These are phyloP conservation scores for Scenedesmus sp. DNA, from an alignment of 163 green algal genomes.

Conservation along the genomic window DNA sequence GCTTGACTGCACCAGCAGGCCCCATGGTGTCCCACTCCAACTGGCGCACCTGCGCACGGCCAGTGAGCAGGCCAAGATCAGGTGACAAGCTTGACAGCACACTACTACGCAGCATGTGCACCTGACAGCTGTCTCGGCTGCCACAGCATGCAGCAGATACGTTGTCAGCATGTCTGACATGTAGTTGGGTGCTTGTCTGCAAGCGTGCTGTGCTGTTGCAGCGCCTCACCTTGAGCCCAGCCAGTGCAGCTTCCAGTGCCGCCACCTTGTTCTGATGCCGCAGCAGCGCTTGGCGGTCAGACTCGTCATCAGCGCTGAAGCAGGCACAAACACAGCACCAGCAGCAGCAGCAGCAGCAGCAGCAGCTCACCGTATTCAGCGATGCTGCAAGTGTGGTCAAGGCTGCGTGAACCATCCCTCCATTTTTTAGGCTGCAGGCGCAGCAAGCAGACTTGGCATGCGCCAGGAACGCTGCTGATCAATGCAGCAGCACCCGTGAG, in stretches of 20 bases:
- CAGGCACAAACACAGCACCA: too few species aligned
- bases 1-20: conserved; percentile 27
- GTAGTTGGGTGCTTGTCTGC: too few species aligned
- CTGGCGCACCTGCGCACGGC: conserved; percentile 38
- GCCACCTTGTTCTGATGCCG: conserved; percentile 35
- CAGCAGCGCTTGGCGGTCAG: conserved; percentile 26
- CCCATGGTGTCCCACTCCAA: conserved; percentile 48
- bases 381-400: background rate
- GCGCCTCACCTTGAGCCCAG: conserved; percentile 21
- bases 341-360: background rate
- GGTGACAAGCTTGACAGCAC: too few species aligned
- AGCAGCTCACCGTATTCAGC: background rate
- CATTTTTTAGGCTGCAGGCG: background rate
- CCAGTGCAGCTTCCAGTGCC: conserved; percentile 31
- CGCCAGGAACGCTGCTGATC: too few species aligned
- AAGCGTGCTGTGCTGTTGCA: too few species aligned
- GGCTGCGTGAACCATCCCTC: background rate
- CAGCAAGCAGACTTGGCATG: too few species aligned
- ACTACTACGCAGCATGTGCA: too few species aligned
- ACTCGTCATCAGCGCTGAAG: conserved; percentile 36
- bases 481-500: background rate
- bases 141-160: too few species aligned
- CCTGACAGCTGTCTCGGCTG: too few species aligned
- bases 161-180: too few species aligned
- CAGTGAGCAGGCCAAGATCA: too few species aligned